Base-by-base conservation (phyloP, 2,329 filamentous ascomycete genomes). In the Lachnellula willkommii region DNA sequence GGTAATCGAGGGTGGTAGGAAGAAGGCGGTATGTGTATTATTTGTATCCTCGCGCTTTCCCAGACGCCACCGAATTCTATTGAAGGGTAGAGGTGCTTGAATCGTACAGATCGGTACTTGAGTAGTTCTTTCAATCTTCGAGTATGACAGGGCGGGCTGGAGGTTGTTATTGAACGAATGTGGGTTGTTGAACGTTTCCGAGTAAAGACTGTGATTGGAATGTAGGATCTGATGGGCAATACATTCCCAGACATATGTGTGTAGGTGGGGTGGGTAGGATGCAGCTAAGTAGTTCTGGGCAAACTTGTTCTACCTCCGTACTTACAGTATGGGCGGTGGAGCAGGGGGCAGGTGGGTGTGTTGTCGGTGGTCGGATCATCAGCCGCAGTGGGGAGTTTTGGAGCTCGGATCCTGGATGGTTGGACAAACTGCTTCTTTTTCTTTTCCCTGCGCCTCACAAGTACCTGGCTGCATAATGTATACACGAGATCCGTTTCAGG, bases 231-330 rank as follows among this genome's bases (percentile, higher is more conserved):
- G 48, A 7, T 49, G 40, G 36, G 46, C 52, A 35, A 24, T 24
- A 20, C 24, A 42, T 24, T 11, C 22, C 28, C 58, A 57, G 57
- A 53, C 60, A 64, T 62, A 60, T 53, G 53, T 56, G 57, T 32
- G 54, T 50, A 50, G 52, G 47, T 40, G 48, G 37, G 52, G 47
- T 40, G 48, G 37, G 37, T 37, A 20, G n/a, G 42, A 45, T 24
- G 42, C n/a, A 20, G 11, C 17, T 45, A 20, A 20, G 20, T 20
- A 20, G 42, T 5, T 20, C n/a, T 45, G 15, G 17, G 42, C 22
- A 20, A 20, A 9, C 11, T 42, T n/a, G 42, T 32, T 32, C 28
- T 4, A 20, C 20, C 2, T n/a, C n/a, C n/a, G n/a, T n/a, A n/a
- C n/a, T n/a, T n/a, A n/a, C n/a, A n/a, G n/a, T 20, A 32, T 32